Evolutionary conservation across 148 eudicot species (phyloP).

Genomic region (Polygonum maritimum): DNA sequence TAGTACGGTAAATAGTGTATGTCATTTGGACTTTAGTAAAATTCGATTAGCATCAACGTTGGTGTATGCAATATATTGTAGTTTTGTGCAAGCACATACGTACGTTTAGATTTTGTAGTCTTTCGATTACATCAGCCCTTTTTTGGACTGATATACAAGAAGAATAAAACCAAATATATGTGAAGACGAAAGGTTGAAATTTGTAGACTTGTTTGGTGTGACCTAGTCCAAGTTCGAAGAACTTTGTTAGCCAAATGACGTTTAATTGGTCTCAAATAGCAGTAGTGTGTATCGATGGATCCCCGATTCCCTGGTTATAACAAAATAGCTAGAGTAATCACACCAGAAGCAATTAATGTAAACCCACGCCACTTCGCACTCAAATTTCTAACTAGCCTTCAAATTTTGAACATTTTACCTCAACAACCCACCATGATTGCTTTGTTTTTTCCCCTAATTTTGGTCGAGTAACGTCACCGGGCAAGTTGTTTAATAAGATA

Average conservation of each 20-base stretch:
- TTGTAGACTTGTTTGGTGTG: not conserved
- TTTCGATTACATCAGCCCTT: not conserved
- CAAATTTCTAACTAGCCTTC: not conserved
- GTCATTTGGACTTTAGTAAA: not conserved
- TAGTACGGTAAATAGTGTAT: too few relatives aligned
- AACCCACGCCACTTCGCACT: not conserved
- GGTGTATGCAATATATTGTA: too few relatives aligned
- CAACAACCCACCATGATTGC: not conserved
- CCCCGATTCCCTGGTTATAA: not conserved
- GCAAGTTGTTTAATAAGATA: not conserved
- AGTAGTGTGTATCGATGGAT: too few relatives aligned
- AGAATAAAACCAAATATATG: not conserved
- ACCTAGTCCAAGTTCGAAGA: not conserved
- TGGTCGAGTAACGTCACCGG: too few relatives aligned
- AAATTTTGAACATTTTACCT: not conserved
- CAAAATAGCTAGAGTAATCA: not conserved
- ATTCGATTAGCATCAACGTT: too few relatives aligned
- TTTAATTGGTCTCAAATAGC: not conserved
- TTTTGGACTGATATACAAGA: not conserved
- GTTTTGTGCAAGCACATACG: not conserved
- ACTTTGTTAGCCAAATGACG: not conserved
- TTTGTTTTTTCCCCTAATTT: too few relatives aligned
- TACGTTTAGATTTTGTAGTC: not conserved
- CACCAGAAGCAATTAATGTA: not conserved
- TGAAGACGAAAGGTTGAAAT: not conserved